phyloP scores from a whole-genome alignment of 1,284 basidiomycete genomes.

The Cryptococcus sp. region DNA sequence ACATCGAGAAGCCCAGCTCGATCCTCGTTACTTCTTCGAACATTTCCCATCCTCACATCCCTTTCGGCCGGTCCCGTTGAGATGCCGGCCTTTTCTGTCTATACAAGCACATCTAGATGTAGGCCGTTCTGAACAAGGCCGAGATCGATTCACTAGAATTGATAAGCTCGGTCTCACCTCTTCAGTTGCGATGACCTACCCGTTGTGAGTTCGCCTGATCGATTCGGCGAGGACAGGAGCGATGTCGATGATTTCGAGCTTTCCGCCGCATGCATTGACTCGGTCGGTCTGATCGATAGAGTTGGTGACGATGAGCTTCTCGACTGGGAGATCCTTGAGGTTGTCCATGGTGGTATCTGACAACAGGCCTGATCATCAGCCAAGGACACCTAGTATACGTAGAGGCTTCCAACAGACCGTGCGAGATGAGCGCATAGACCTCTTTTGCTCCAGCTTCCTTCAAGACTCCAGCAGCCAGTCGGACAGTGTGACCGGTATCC shows the following conservation, averaged over 20 bases:
- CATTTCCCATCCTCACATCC: background rate
- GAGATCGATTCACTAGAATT: slow-evolving; percentile 25
- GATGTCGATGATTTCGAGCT: slow-evolving; percentile 66
- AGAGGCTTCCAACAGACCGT: slow-evolving; percentile 57
- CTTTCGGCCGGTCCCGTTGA: too few species aligned
- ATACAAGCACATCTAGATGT: too few species aligned
- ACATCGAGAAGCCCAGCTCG: background rate
- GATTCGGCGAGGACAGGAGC: slow-evolving; percentile 89
- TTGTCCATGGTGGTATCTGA: slow-evolving; percentile 76
- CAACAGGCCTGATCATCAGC: slow-evolving; percentile 59
- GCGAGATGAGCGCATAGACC: slow-evolving; percentile 84
- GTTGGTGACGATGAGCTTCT: slow-evolving; percentile 81
- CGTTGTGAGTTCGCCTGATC: slow-evolving; percentile 94
- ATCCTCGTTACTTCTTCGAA: background rate
- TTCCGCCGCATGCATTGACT: slow-evolving; percentile 43
- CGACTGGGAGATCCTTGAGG: slow-evolving; percentile 72
- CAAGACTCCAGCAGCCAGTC: slow-evolving; percentile 76
- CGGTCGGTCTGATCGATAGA: slow-evolving; percentile 64
- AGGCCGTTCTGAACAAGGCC: slow-evolving; percentile 21
- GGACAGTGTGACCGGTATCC: slow-evolving; percentile 85
- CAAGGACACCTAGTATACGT: background rate
- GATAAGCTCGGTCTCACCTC: background rate
- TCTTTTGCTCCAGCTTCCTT: slow-evolving; percentile 81
- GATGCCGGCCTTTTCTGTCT: too few species aligned
- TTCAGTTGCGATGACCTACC: slow-evolving; percentile 54